Evolutionary conservation across 2,329 filamentous ascomycete species (phyloP).

Genomic region (Bipolaris zeicola): DNA sequence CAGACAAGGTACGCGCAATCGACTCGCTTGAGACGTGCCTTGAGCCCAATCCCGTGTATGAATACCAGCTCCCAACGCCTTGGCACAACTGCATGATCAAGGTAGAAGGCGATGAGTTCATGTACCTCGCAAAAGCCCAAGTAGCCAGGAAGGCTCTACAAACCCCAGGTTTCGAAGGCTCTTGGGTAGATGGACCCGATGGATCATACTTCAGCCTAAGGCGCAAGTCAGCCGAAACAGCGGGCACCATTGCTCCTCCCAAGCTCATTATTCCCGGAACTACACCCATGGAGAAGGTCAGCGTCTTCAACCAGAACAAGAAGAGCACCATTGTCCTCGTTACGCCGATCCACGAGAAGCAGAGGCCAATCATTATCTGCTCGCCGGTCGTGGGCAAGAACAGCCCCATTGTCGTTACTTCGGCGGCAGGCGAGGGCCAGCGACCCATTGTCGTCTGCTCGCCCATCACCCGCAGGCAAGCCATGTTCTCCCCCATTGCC

Average conservation of each 20-base stretch:
- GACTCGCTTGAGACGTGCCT: slow-evolving; percentile 39
- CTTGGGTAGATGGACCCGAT: slow-evolving; percentile 34
- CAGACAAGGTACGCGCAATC: slow-evolving; percentile 39
- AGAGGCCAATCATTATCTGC: slow-evolving; percentile 32
- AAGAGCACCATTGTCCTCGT: slow-evolving; percentile 29
- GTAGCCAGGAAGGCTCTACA: slow-evolving; percentile 33
- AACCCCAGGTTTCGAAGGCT: slow-evolving; percentile 27
- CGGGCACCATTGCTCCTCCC: slow-evolving; percentile 2
- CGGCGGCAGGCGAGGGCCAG: slow-evolving; percentile 19
- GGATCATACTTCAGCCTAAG: slow-evolving; percentile 36
- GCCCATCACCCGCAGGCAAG: slow-evolving; percentile 21
- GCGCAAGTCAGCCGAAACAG: slow-evolving; percentile 18
- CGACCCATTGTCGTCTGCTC: slow-evolving; percentile 33
- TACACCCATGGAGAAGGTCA: slow-evolving; percentile 22
- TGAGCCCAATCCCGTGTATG: slow-evolving; percentile 33
- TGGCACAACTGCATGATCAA: slow-evolving; percentile 53
- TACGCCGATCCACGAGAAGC: slow-evolving; percentile 28
- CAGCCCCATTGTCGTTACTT: slow-evolving; percentile 27
- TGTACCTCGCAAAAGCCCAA: slow-evolving; percentile 36
- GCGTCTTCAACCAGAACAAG: slow-evolving; percentile 29
- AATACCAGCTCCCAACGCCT: slow-evolving; percentile 50
- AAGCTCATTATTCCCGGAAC: slow-evolving; percentile 23
- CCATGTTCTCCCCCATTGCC: slow-evolving; percentile 25
- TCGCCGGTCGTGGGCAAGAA: slow-evolving; percentile 33
- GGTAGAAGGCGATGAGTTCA: slow-evolving; percentile 36